Evolutionary conservation across 2,329 filamentous ascomycete genomes (phyloP).

Genomic region (Neofusicoccum parvum): DNA sequence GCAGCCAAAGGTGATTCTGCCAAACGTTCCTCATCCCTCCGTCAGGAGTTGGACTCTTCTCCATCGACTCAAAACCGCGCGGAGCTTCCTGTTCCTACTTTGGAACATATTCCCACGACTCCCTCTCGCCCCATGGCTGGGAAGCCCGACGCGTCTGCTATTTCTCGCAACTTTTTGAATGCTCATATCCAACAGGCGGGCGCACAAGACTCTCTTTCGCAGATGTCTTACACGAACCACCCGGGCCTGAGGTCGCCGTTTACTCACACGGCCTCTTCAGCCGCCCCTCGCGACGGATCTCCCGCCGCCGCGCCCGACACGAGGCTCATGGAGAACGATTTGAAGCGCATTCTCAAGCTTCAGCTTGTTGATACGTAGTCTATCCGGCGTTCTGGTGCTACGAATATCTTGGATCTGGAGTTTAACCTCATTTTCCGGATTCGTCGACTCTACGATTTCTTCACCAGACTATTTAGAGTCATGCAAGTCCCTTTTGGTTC

Average conservation of each 20-base stretch:
- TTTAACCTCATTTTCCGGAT: constrained; percentile 16
- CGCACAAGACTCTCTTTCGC: constrained; percentile 9
- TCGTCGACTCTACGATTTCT: constrained; percentile 11
- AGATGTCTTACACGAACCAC: constrained; percentile 24
- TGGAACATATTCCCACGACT: constrained; percentile 8
- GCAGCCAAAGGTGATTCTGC: constrained; percentile 47
- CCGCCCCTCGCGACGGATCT: constrained; percentile 3
- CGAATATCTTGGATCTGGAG: constrained; percentile 17
- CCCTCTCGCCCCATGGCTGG: constrained; percentile 22
- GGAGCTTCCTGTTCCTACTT: neutral
- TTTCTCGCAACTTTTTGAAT: constrained; percentile 36
- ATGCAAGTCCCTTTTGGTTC: constrained; percentile 10
- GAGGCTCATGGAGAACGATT: constrained; percentile 42
- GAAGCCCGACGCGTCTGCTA: constrained; percentile 25
- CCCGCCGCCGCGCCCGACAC: constrained; percentile 27
- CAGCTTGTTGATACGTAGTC: constrained; percentile 22
- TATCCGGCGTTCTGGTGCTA: constrained; percentile 16
- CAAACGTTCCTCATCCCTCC: constrained; percentile 46
- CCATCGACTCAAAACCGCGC: neutral
- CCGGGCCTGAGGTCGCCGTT: constrained; percentile 17
- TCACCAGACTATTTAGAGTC: constrained; percentile 8
- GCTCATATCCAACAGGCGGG: constrained; percentile 30
- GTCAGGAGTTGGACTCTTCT: constrained; percentile 41
- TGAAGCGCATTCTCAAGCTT: constrained; percentile 43
- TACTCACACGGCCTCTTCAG: neutral